Evolutionary conservation across 2,329 filamentous ascomycete genomes (phyloP).

Genomic region (Lecanicillium sp.): DNA sequence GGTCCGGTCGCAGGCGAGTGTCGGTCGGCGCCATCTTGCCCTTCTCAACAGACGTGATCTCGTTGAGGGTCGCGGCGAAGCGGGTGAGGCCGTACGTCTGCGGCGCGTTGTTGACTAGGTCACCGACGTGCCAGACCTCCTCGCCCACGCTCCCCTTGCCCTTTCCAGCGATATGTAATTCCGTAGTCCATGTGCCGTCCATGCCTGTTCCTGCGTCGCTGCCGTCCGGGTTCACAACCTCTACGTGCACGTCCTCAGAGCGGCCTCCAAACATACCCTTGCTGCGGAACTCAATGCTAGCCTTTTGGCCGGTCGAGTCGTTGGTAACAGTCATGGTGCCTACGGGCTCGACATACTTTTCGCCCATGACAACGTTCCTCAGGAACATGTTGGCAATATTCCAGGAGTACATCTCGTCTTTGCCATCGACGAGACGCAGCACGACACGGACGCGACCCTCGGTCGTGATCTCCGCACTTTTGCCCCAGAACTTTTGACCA

Average conservation of each 20-base stretch:
- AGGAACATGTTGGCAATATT: slow-evolving; percentile 82
- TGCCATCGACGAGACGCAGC: slow-evolving; percentile 58
- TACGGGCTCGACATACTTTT: slow-evolving; percentile 96
- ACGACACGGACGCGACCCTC: slow-evolving; percentile 79
- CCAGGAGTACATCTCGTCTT: slow-evolving; percentile 84
- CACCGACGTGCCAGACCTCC: slow-evolving; percentile 72
- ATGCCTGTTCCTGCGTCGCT: slow-evolving; percentile 61
- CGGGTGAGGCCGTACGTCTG: slow-evolving; percentile 82
- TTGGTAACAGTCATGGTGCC: slow-evolving; percentile 82
- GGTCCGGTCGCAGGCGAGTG: slow-evolving; percentile 77
- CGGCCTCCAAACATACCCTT: slow-evolving; percentile 97
- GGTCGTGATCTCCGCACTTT: slow-evolving; percentile 88
- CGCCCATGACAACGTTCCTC: slow-evolving; percentile 92
- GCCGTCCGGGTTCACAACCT: slow-evolving; percentile 63
- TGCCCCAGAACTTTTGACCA: slow-evolving; percentile 97
- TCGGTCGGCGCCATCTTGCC: slow-evolving; percentile 74
- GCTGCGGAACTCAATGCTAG: slow-evolving; percentile 82
- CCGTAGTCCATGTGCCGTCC: slow-evolving; percentile 76
- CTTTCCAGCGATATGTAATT: slow-evolving; percentile 59
- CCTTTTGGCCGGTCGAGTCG: slow-evolving; percentile 77
- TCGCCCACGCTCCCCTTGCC: slow-evolving; percentile 51
- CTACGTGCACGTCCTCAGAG: slow-evolving; percentile 79
- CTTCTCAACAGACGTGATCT: slow-evolving; percentile 75
- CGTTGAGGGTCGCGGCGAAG: slow-evolving; percentile 82
- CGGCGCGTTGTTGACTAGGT: slow-evolving; percentile 70